These are phyloP conservation scores for Avena sativa DNA, from an alignment of 176 grass and related monocot species.

Conservation along the genomic window DNA sequence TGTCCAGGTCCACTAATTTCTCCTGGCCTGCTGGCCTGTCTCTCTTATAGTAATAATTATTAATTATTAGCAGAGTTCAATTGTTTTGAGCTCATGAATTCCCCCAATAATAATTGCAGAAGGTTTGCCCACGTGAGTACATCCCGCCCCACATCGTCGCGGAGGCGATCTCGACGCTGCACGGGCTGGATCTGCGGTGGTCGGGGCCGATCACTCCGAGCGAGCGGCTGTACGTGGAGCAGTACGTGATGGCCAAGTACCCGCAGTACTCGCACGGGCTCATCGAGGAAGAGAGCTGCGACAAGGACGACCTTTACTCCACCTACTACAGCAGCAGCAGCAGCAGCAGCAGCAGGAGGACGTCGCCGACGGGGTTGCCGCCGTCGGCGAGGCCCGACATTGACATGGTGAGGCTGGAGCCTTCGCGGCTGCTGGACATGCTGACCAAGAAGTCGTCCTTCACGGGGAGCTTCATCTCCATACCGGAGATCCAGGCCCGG, in stretches of 20 bases:
- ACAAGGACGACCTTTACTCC: slow-evolving; percentile 66
- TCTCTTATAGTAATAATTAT: background rate
- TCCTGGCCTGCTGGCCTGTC: no score
- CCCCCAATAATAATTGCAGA: slow-evolving; percentile 21
- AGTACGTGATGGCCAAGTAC: slow-evolving; percentile 75
- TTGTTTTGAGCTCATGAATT: background rate
- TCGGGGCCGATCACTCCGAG: slow-evolving; percentile 72
- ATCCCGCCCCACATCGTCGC: slow-evolving; percentile 77
- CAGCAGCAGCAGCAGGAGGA: slow-evolving; percentile 5
- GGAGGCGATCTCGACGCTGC: slow-evolving; percentile 75
- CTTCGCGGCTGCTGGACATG: slow-evolving; percentile 70
- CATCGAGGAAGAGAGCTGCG: slow-evolving; percentile 51
- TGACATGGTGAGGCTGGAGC: slow-evolving; percentile 54
- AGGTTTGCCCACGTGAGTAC: slow-evolving; percentile 70
- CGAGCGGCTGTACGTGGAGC: slow-evolving; percentile 70
- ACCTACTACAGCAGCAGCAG: slow-evolving; percentile 38
- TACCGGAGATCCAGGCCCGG: slow-evolving; percentile 72
- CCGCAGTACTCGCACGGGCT: slow-evolving; percentile 82
- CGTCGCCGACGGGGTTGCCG: slow-evolving; percentile 26
- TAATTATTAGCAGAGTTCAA: no score
- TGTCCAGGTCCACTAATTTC: slow-evolving; percentile 40
- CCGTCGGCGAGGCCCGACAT: slow-evolving; percentile 31
- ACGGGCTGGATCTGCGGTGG: slow-evolving; percentile 71
- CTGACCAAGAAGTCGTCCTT: slow-evolving; percentile 68
- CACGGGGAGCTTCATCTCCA: slow-evolving; percentile 69